A percentile compares a stretch with the other conserved stretches of the same genome.
Evolutionary conservation across 345 rosid species (phyloP).

Genomic region (Eucalyptus regnans): DNA sequence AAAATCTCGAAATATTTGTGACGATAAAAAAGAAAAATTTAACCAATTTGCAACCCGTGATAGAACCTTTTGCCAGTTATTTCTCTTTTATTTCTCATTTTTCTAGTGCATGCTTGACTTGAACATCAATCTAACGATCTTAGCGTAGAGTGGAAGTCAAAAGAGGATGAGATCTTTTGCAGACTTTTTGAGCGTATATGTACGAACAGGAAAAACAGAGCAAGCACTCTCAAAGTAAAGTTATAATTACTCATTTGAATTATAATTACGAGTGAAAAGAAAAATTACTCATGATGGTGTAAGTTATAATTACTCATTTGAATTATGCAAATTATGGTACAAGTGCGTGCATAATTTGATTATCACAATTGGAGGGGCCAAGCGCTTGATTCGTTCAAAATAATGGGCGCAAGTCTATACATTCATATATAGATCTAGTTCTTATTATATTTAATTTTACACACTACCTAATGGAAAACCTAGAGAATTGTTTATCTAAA

Average conservation of each 20-base stretch:
- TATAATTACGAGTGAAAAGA: not conserved
- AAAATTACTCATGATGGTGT: not conserved
- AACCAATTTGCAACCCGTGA: not conserved
- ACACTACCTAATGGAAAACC: not conserved
- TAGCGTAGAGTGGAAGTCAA: too few species aligned
- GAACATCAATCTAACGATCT: too few species aligned
- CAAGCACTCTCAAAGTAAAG: not conserved
- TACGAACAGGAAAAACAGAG: not conserved
- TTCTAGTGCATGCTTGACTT: too few species aligned
- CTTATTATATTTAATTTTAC: not conserved
- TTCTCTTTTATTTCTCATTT: too few species aligned
- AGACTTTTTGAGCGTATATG: not conserved
- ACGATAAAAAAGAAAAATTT: too few species aligned
- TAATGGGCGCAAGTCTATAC: not conserved
- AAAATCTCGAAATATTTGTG: not conserved
- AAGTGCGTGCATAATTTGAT: not conserved
- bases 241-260: too few species aligned
- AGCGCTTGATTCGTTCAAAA: not conserved
- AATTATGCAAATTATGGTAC: not conserved
- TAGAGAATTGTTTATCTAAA: not conserved
- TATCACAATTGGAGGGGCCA: not conserved
- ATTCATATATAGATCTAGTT: not conserved
- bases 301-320: not conserved
- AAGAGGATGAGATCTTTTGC: too few species aligned
- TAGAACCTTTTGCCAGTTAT: not conserved